Evolutionary conservation across 768 basidiomycete species (phyloP).

Genomic region (Gloeophyllum trabeum): DNA sequence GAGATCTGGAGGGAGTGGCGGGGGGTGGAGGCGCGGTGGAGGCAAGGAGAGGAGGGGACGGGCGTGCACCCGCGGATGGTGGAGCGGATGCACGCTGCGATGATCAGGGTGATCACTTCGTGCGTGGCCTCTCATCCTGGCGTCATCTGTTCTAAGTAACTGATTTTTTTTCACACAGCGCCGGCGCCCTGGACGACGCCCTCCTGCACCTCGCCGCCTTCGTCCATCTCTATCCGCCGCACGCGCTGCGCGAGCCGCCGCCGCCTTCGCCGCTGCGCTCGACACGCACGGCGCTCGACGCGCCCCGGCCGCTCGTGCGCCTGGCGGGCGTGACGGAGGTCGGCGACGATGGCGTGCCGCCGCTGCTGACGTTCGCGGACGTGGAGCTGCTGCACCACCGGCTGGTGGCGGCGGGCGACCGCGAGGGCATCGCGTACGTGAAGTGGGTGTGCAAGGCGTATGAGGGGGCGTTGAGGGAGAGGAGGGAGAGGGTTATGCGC

Average conservation of each 20-base stretch:
- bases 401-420: conserved; percentile 29
- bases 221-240: conserved; percentile 52
- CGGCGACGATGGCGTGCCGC: conserved; percentile 73
- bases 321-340: conserved; percentile 46
- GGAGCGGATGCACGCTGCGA: conserved; percentile 58
- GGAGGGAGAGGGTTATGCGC: conserved; percentile 44
- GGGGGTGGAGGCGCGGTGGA: conserved; percentile 27
- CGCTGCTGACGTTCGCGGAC: conserved; percentile 66
- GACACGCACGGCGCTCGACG: conserved; percentile 44
- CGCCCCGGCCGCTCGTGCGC: conserved; percentile 57
- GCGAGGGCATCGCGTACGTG: conserved; percentile 50
- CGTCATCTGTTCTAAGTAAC: conserved; percentile 2
- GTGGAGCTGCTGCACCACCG: conserved; percentile 72
- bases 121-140: conserved; percentile 24
- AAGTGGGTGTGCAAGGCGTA: conserved; percentile 70
- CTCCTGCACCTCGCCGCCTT: conserved; percentile 51
- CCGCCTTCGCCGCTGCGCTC: conserved; percentile 36
- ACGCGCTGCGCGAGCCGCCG: conserved; percentile 27
- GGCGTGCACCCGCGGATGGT: conserved; percentile 33
- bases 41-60: conserved; percentile 17
- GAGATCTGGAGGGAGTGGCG: conserved; percentile 62
- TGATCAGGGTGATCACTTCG: conserved; percentile 56
- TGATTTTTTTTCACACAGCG: too few species aligned
- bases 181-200: conserved; percentile 37
- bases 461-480: conserved; percentile 47